phyloP scores from a whole-genome alignment of 2,329 filamentous ascomycete species.

The Aspergillus sp. region DNA sequence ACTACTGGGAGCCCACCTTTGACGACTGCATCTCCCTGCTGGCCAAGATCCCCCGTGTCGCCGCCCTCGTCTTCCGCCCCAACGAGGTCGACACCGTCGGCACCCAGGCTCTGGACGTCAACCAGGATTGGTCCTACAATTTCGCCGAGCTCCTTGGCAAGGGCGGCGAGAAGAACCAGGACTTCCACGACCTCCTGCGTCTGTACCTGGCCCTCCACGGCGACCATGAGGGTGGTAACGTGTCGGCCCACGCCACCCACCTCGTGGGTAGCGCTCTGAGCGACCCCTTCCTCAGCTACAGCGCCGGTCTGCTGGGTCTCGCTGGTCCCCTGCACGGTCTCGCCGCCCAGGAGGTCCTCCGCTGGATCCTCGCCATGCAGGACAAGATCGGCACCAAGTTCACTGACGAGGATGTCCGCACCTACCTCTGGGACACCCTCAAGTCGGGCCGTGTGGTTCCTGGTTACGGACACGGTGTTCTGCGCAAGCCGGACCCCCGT shows the following conservation, averaged over 20 bases:
- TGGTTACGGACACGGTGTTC: slow-evolving; percentile 91
- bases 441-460: slow-evolving; percentile 93
- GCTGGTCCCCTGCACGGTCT: slow-evolving; percentile 92
- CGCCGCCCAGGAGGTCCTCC: slow-evolving; percentile 92
- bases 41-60: slow-evolving; percentile 93
- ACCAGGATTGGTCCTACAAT: slow-evolving; percentile 98
- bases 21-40: slow-evolving; percentile 92
- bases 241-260: slow-evolving; percentile 93
- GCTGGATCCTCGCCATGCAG: slow-evolving; percentile 97
- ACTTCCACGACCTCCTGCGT: slow-evolving; percentile 84
- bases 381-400: slow-evolving; percentile 75
- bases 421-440: slow-evolving; percentile 89
- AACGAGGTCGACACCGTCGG: slow-evolving; percentile 70
- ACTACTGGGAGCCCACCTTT: slow-evolving; percentile 98
- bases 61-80: slow-evolving; percentile 96
- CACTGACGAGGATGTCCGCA: slow-evolving; percentile 75
- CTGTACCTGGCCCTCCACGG: slow-evolving; percentile 95
- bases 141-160: slow-evolving; percentile 96
- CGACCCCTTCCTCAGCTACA: slow-evolving; percentile 94
- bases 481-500: slow-evolving; percentile 93
- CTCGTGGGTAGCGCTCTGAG: slow-evolving; percentile 91
- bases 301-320: slow-evolving; percentile 89
- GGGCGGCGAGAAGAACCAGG: slow-evolving; percentile 70
- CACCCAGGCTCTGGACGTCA: slow-evolving; percentile 70
- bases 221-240: slow-evolving; percentile 97